A percentile compares a stretch with the other conserved stretches of the same genome.
These are phyloP conservation scores for Termitomyces sp. DNA, from an alignment of 768 basidiomycete genomes.

Conservation along the genomic window DNA sequence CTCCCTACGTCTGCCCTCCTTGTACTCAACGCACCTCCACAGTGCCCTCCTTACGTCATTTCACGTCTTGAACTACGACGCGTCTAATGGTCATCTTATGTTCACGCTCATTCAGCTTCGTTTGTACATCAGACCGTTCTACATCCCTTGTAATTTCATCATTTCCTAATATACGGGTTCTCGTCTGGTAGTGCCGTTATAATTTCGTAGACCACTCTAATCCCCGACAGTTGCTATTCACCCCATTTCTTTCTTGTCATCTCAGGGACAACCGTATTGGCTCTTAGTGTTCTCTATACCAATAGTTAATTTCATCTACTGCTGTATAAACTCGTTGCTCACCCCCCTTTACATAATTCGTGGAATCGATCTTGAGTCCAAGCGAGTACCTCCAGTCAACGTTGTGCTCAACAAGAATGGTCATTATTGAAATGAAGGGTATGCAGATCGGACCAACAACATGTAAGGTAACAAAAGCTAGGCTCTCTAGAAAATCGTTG, in stretches of 20 bases:
- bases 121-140: not conserved
- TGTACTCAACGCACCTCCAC: not conserved
- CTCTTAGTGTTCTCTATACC: not conserved
- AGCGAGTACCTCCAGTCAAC: no score
- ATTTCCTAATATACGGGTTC: conserved; percentile 6
- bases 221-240: not conserved
- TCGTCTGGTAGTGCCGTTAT: not conserved
- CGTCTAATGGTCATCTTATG: conserved; percentile 1
- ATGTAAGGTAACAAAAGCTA: not conserved
- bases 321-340: conserved; percentile 8
- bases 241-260: not conserved
- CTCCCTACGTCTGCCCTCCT: not conserved
- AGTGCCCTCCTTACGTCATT: not conserved
- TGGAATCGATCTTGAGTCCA: no score
- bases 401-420: no score
- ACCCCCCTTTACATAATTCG: not conserved
- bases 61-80: not conserved
- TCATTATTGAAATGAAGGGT: no score
- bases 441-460: no score
- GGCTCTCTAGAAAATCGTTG: conserved; percentile 50
- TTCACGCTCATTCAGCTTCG: conserved; percentile 9
- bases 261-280: not conserved
- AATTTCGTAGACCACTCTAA: not conserved
- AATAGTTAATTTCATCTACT: conserved; percentile 1
- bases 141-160: conserved; percentile 7